A percentile compares a stretch with the other conserved stretches of the same genome.
Conservation (phyloP, 352 stramenopile genomes). For the Globisporangium recalcitrans region DNA sequence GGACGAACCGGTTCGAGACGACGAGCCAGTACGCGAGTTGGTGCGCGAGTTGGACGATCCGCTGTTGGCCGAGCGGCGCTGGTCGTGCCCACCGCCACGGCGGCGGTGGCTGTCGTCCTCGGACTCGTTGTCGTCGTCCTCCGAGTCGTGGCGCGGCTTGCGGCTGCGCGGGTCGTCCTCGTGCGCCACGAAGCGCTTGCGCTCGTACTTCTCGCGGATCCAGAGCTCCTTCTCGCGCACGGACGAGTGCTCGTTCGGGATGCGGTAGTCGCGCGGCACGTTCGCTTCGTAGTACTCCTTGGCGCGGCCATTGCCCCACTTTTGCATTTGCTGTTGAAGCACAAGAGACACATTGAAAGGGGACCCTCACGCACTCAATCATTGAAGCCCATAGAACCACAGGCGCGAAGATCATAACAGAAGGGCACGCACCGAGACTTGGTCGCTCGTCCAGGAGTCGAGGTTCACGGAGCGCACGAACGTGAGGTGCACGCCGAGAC, state of each 20-base stretch:
- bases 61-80: conserved; percentile 17
- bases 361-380: too few relatives aligned
- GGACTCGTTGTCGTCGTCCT: conserved; percentile 42
- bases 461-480: conserved; percentile 92
- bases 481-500: conserved; percentile 90
- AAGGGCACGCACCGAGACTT: conserved; percentile 54
- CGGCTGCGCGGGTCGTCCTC: conserved; percentile 32
- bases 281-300: conserved; percentile 90
- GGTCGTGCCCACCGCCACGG: conserved; percentile 12
- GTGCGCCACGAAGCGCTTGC: conserved; percentile 68
- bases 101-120: conserved; percentile 10
- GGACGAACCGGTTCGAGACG: conserved; percentile 23
- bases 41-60: conserved; percentile 22
- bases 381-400: too few relatives aligned
- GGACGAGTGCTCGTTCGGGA: conserved; percentile 70
- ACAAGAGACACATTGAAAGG: too few relatives aligned
- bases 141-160: conserved; percentile 34
- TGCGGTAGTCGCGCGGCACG: conserved; percentile 68
- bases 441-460: conserved; percentile 91
- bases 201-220: conserved; percentile 90
- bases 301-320: conserved; percentile 84
- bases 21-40: conserved; percentile 22
- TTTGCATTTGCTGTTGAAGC: conserved; percentile 82
- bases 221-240: conserved; percentile 88
- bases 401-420: neutral